phyloP scores from a whole-genome alignment of 108 stramenopile species.

The Cyclostephanos tholiformis region DNA sequence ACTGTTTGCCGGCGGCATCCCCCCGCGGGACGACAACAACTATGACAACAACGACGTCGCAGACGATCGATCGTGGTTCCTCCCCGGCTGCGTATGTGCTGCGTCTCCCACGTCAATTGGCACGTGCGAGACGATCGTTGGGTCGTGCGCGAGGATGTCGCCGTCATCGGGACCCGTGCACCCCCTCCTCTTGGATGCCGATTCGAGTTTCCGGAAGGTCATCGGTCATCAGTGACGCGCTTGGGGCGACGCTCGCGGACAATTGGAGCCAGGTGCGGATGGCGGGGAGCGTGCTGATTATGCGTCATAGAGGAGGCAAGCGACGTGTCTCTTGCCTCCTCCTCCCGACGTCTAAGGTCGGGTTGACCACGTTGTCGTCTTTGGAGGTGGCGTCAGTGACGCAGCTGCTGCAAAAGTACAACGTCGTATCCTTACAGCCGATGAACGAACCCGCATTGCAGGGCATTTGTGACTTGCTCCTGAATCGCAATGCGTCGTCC shows the following conservation, averaged over 20 bases:
- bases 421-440: slow-evolving; percentile 69
- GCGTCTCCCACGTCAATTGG: slow-evolving; percentile 87
- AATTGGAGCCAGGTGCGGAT: not conserved
- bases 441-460: slow-evolving; percentile 70
- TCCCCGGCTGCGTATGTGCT: slow-evolving; percentile 57
- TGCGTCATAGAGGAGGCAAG: slow-evolving; percentile 71
- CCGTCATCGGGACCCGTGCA: too few species aligned
- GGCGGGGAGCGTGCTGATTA: slow-evolving; percentile 20
- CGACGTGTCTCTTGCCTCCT: slow-evolving; percentile 58
- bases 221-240: too few species aligned
- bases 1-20: not conserved
- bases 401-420: slow-evolving; percentile 58
- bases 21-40: not conserved
- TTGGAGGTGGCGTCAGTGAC: not conserved
- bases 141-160: slow-evolving; percentile 39
- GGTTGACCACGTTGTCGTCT: not conserved
- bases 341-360: slow-evolving; percentile 17
- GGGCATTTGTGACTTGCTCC: slow-evolving; percentile 60
- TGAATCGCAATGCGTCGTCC: too few species aligned
- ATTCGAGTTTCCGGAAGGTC: too few species aligned
- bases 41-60: not conserved
- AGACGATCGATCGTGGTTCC: slow-evolving; percentile 29
- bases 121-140: slow-evolving; percentile 87
- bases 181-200: too few species aligned
- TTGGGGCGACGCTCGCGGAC: not conserved